Evolutionary conservation across 257 asterid genomes (phyloP).

Genomic region (Fraxinus americana): DNA sequence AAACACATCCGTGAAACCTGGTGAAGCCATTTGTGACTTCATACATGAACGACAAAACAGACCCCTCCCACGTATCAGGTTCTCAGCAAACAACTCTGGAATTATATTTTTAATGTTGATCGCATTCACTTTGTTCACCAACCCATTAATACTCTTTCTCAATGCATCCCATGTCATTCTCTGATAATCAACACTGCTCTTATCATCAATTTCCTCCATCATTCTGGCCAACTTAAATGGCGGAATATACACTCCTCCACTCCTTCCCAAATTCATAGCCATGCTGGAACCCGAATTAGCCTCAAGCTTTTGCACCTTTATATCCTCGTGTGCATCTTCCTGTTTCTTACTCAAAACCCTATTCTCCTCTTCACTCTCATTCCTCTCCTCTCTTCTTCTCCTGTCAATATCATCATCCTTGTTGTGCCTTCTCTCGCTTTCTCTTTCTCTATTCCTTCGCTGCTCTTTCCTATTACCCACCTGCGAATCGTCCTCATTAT

Average conservation of each 20-base stretch:
- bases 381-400: slow-evolving; percentile 30
- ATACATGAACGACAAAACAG: slow-evolving; percentile 85
- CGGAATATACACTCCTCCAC: slow-evolving; percentile 86
- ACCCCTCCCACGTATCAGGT: slow-evolving; percentile 90
- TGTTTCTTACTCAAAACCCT: slow-evolving; percentile 22
- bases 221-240: slow-evolving; percentile 82
- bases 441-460: slow-evolving; percentile 37
- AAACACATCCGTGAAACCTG: slow-evolving; percentile 84
- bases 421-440: slow-evolving; percentile 27
- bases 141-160: slow-evolving; percentile 87
- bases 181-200: slow-evolving; percentile 80
- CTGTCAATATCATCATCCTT: slow-evolving; percentile 28
- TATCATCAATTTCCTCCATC: slow-evolving; percentile 82
- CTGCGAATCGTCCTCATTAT: slow-evolving; percentile 13
- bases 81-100: slow-evolving; percentile 88
- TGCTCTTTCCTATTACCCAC: slow-evolving; percentile 36
- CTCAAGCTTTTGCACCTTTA: slow-evolving; percentile 34
- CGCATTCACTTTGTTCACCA: slow-evolving; percentile 88
- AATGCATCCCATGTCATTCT: slow-evolving; percentile 95
- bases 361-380: slow-evolving; percentile 28
- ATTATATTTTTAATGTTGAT: slow-evolving; percentile 77
- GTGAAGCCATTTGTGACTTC: slow-evolving; percentile 98
- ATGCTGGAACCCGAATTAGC: slow-evolving; percentile 32
- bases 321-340: slow-evolving; percentile 31
- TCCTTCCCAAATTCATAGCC: slow-evolving; percentile 55